Evolutionary conservation across 352 stramenopile species (phyloP), one percentile per base, ranked within the genome.

Genomic region (Pythium brachiatum): DNA sequence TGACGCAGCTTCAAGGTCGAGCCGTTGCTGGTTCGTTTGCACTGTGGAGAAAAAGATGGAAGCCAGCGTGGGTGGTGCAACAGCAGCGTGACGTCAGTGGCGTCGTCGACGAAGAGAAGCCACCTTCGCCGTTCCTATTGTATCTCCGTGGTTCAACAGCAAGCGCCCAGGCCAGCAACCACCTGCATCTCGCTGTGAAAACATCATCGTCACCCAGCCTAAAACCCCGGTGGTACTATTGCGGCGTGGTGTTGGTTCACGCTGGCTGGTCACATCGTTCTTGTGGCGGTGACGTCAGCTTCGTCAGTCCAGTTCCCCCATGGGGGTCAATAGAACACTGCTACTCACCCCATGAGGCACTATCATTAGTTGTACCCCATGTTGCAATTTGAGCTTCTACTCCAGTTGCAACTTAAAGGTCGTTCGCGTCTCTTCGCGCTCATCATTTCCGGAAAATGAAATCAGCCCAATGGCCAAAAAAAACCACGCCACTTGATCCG

Each of bases 1-100:
- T 44, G 57, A 43, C 59, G 50, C 58, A 60, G 36, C 58, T 64
- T 64, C 58, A 64, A 64, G 58, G 38, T 57, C 32, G 36, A 20
- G 3, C 18, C 21, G 21, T 3, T 25, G 46, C 31, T 25, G n/a
- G 29, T 63, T 57, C 48, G 57, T 64, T 64, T 57, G 51, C 51
- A 46, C 31, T 48, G 36, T 18, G 23, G 41, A 21, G 57, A 52
- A 66, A 55, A 55, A 61, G 53, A 57, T 48, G 23, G 60, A 62
- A 27, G 34, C 46, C 11, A 53, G 1, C 18, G 43, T 31, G 43
- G 11, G 23, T 31, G 43, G 23, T 51, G 46, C 23, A 36, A 21
- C 46, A 31, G 46, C 46, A 53, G 21, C 25, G 46, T 53, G 46
- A 53, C 46, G 46, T 53, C 46, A 53, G 23, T 32, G 23, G 20